Base-by-base conservation (phyloP, 352 stramenopile genomes). In the Vaucheria bursata region DNA sequence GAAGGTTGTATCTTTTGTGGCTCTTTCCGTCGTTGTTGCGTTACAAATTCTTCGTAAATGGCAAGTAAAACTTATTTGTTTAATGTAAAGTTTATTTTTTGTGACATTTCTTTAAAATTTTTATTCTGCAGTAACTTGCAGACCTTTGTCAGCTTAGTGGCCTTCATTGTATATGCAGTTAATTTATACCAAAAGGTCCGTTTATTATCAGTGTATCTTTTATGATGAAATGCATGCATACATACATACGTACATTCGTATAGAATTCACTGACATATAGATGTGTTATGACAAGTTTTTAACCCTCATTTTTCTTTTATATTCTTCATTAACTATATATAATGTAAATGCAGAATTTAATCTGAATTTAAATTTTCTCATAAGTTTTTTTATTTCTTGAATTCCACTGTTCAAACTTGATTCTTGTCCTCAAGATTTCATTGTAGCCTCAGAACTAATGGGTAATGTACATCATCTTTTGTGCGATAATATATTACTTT, bases 121-220 rank as follows among this genome's bases (percentile, higher is more conserved):
- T 7, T 8, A 31, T 7, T 68, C 31, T 7, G 2, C 53, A 68
- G 53, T 34, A 34, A 68, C 53, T 2, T 34, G 2, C 34, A 68
- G 53, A 68, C 53, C 31, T 34, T 68, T 2, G 8, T 68, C 53
- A 68, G 53, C 53, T 34, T 68, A 2, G 53, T 34, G 53, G 53
- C 2, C 2, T 2, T 68, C 8, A 7, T 68, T 31, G 2, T 7
- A 34, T 68, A 68, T 34, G 53, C 53, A 68, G 34, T 68, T 34
- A 7, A 2, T 34, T 34, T 68, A 34, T 68, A 68, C 53, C 2
- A 7, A 34, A 68, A 68, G 53, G 53, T 7, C 45, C 25, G 45
- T 25, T 59, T 12, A 59, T 12, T 59, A 59, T 59, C 25, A 25
- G 45, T 59, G 45, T 25, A 18, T 18, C 12, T 59, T 25, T 18